Evolutionary conservation across 1,139 yeast species (phyloP).

Genomic region (Candida dubliniensis): DNA sequence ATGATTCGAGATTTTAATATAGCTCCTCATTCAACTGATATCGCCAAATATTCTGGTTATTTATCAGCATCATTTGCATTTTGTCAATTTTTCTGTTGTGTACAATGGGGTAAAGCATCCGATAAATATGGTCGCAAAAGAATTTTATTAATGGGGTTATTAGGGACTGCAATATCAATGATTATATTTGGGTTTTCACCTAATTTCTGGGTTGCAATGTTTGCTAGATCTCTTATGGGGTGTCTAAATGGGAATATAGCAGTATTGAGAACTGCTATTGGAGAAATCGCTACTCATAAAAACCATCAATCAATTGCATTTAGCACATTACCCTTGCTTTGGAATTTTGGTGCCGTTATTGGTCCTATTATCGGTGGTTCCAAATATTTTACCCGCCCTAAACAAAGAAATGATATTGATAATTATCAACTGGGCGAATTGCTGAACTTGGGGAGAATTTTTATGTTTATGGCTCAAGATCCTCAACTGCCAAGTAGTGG

Average conservation of each 20-base stretch:
- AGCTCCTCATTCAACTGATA: slow-evolving; percentile 35
- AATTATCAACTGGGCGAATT: slow-evolving; percentile 2
- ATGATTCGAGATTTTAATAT: slow-evolving; percentile 40
- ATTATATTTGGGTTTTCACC: slow-evolving; percentile 35
- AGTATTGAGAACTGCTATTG: slow-evolving; percentile 38
- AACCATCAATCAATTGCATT: slow-evolving; percentile 41
- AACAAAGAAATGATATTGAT: slow-evolving; percentile 4
- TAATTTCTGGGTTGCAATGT: slow-evolving; percentile 33
- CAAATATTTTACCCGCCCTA: slow-evolving; percentile 34
- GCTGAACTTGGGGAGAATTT: slow-evolving; percentile 3
- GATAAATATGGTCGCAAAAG: slow-evolving; percentile 36
- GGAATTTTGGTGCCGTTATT: slow-evolving; percentile 37
- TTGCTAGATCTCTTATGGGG: slow-evolving; percentile 36
- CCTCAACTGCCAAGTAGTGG: not conserved
- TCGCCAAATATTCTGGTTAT: slow-evolving; percentile 38
- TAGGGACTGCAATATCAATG: slow-evolving; percentile 32
- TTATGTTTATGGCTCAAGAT: slow-evolving; percentile 1
- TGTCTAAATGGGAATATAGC: slow-evolving; percentile 38
- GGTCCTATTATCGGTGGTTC: slow-evolving; percentile 64
- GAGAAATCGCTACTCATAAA: slow-evolving; percentile 38
- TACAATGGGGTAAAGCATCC: slow-evolving; percentile 37
- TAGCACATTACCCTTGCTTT: slow-evolving; percentile 35
- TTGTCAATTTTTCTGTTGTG: slow-evolving; percentile 36
- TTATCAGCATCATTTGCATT: slow-evolving; percentile 40
- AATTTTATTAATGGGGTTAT: slow-evolving; percentile 30